Evolutionary conservation across 495 filamentous ascomycete species (phyloP).

Genomic region (Daldinia childiae): DNA sequence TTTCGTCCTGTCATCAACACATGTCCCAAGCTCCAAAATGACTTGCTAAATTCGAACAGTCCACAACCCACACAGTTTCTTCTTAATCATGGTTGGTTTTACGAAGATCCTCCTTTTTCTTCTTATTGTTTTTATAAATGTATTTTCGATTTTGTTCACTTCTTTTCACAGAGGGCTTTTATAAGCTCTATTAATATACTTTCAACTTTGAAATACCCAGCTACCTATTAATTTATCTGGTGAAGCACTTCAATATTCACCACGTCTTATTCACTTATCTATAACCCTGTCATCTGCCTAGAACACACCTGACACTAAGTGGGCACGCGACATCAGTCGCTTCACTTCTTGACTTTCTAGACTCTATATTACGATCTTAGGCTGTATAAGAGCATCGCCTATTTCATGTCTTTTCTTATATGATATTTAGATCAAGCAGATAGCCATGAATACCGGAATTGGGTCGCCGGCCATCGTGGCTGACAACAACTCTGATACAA

Average conservation of each 20-base stretch:
- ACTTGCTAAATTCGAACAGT: conserved; percentile 38
- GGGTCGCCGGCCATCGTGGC: conserved; percentile 35
- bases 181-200: background rate
- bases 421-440: conserved; percentile 1
- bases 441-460: conserved; percentile 43
- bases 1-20: conserved; percentile 1
- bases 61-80: conserved; percentile 30
- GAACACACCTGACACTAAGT: conserved; percentile 12
- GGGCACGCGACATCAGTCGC: conserved; percentile 35
- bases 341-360: conserved; percentile 2
- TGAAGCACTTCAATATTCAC: background rate
- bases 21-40: conserved; percentile 24
- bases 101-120: conserved; percentile 26
- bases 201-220: background rate
- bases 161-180: background rate
- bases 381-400: background rate
- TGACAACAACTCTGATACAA: conserved; percentile 47
- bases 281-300: conserved; percentile 20
- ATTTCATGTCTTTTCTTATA: conserved; percentile 25
- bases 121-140: background rate
- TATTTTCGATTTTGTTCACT: conserved; percentile 16
- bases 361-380: background rate
- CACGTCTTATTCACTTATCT: conserved; percentile 14
- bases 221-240: background rate
- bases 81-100: conserved; percentile 25